Evolutionary conservation across 345 rosid species (phyloP).

Genomic region (Pelargonium nanum): DNA sequence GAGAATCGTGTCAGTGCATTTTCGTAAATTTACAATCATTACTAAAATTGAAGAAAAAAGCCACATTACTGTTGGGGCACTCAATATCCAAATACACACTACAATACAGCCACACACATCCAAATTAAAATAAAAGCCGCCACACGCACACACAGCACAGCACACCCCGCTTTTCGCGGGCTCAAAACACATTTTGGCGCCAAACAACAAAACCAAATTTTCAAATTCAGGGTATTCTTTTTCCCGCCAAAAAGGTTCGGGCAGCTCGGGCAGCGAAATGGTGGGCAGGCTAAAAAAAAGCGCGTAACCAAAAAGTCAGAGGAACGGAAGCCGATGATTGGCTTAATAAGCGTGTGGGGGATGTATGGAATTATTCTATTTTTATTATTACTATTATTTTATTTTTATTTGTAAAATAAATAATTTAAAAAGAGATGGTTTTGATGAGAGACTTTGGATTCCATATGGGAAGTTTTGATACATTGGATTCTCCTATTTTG

Average conservation of each 20-base stretch:
- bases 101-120: not conserved
- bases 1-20: not conserved
- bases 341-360: too few relatives aligned
- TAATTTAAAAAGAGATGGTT: too few relatives aligned
- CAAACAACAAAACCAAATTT: not conserved
- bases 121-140: not conserved
- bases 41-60: not conserved
- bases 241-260: not conserved
- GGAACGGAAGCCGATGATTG: not conserved
- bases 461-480: too few relatives aligned
- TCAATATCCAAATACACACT: not conserved
- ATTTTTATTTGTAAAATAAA: too few relatives aligned
- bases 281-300: not conserved
- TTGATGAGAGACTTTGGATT: too few relatives aligned
- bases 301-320: not conserved
- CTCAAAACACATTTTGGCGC: not conserved
- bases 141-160: too few relatives aligned
- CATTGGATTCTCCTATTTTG: too few relatives aligned
- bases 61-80: not conserved
- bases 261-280: not conserved
- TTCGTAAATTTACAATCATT: not conserved
- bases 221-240: not conserved
- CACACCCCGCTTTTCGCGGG: not conserved
- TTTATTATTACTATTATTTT: too few relatives aligned
- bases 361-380: too few relatives aligned